Percentiles rank a stretch among this genome's conserved stretches.
Evolutionary conservation across 306 rosid genomes (phyloP).

Genomic region (Ormosia semicastrata): DNA sequence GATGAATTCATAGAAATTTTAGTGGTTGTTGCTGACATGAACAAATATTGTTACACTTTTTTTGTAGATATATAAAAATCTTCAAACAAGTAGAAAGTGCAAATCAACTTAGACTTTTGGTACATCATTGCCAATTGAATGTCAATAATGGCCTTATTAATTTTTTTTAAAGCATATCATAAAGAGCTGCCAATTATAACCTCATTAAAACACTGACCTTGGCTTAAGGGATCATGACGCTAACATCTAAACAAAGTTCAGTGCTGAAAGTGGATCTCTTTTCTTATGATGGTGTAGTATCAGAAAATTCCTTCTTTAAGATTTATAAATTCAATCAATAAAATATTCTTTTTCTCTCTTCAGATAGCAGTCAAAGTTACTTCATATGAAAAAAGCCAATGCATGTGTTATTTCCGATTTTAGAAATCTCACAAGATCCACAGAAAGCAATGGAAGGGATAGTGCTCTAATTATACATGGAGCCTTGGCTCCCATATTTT

Average conservation of each 20-base stretch:
- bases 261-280: neutral
- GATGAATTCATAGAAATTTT: slow-evolving; percentile 18
- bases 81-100: slow-evolving; percentile 18
- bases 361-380: neutral
- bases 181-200: neutral
- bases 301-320: neutral
- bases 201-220: neutral
- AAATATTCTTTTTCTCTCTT: slow-evolving; percentile 2
- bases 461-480: neutral
- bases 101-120: slow-evolving; percentile 10
- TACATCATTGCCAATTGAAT: slow-evolving; percentile 16
- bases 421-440: neutral
- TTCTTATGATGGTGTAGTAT: slow-evolving; percentile 10
- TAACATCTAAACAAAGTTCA: neutral
- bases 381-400: slow-evolving; percentile 11
- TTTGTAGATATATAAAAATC: neutral
- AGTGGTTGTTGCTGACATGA: neutral
- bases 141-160: neutral
- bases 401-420: slow-evolving; percentile 5
- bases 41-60: neutral
- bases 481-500: neutral
- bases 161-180: neutral
- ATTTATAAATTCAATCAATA: neutral
- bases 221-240: neutral
- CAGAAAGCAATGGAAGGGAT: slow-evolving; percentile 6